These are phyloP conservation scores for Aschersonia sp. DNA, from an alignment of 2,329 filamentous ascomycete genomes.

Conservation along the genomic window DNA sequence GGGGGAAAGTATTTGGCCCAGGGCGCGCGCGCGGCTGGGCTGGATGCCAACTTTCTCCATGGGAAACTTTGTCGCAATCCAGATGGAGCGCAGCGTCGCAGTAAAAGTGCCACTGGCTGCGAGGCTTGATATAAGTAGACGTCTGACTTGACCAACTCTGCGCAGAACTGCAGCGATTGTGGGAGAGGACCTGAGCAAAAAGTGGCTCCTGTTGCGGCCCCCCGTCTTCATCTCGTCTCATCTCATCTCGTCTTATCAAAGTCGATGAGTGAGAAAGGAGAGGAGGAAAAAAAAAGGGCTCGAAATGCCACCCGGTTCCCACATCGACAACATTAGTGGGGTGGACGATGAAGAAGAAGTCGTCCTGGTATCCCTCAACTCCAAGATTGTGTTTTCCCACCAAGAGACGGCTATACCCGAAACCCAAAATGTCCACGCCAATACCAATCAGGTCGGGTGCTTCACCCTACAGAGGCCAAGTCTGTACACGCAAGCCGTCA, in stretches of 20 bases:
- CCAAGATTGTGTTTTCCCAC: background rate
- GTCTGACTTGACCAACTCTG: background rate
- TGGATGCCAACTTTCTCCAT: background rate
- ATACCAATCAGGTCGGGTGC: background rate
- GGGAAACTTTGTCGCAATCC: background rate
- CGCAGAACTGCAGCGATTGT: background rate
- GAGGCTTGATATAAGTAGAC: background rate
- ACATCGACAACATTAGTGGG: background rate
- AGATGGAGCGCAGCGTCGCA: background rate
- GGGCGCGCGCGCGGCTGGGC: too few relatives aligned
- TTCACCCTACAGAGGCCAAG: background rate
- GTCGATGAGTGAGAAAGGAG: too few relatives aligned
- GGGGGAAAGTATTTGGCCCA: too few relatives aligned
- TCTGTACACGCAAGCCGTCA: background rate
- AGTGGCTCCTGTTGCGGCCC: background rate
- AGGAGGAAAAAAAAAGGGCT: background rate
- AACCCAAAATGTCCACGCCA: background rate
- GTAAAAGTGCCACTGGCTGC: background rate
- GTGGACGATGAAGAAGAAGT: background rate
- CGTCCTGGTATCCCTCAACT: background rate
- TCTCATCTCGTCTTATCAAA: too few relatives aligned
- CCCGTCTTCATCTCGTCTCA: background rate
- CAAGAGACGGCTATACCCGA: background rate
- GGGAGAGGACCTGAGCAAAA: background rate
- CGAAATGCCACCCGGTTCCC: background rate